These are phyloP conservation scores for Suhomyces coccinellae DNA, from an alignment of 1,139 yeast genomes.

Conservation along the genomic window DNA sequence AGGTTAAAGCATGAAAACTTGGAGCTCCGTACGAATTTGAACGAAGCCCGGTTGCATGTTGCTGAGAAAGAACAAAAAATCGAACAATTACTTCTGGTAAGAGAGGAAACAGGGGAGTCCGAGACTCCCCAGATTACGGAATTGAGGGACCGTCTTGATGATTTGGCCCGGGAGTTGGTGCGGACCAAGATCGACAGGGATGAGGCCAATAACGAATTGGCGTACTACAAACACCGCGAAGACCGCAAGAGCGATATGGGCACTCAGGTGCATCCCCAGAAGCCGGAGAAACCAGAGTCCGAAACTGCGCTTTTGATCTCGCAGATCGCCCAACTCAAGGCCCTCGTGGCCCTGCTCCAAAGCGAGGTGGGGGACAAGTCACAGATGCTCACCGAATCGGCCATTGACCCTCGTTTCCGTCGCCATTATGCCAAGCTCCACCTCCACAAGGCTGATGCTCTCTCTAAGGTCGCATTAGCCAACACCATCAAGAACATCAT, in stretches of 20 bases:
- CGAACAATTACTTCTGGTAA: slow-evolving; percentile 3
- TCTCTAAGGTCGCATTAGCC: slow-evolving; percentile 28
- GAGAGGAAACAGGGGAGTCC: background rate
- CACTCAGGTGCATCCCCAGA: background rate
- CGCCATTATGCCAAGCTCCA: slow-evolving; percentile 29
- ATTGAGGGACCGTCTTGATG: slow-evolving; percentile 12
- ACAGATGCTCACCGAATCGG: slow-evolving; percentile 5
- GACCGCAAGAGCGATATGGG: background rate
- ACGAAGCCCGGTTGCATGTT: slow-evolving; percentile 22
- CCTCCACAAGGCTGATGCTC: slow-evolving; percentile 28
- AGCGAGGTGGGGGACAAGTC: slow-evolving; percentile 13
- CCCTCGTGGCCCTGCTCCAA: background rate
- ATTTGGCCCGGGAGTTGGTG: slow-evolving; percentile 13
- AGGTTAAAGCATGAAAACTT: slow-evolving; percentile 18
- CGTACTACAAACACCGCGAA: slow-evolving; percentile 8
- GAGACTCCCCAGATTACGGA: slow-evolving; percentile 2
- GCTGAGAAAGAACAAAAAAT: slow-evolving; percentile 5
- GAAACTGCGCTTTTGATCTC: background rate
- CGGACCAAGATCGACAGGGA: slow-evolving; percentile 7
- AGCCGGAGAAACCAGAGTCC: background rate
- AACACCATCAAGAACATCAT: slow-evolving; percentile 35
- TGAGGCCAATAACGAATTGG: slow-evolving; percentile 14
- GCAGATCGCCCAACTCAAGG: background rate
- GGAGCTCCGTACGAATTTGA: slow-evolving; percentile 15
- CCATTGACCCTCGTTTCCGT: slow-evolving; percentile 22